Base-by-base conservation (phyloP, 495 filamentous ascomycete genomes). In the Penicillium robsamsonii region DNA sequence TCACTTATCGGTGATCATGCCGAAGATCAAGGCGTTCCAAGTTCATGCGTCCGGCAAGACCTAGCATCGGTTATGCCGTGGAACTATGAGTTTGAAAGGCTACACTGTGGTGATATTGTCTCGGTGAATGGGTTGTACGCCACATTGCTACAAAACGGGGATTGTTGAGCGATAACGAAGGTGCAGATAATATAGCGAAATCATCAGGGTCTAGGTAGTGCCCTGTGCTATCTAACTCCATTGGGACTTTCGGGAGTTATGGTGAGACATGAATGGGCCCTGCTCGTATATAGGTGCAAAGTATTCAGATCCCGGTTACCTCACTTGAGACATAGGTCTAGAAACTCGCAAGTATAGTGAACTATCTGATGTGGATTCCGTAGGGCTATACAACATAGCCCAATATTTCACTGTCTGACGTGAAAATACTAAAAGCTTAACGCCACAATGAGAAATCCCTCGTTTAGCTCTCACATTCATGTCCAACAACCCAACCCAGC, bases 1-100 rank as follows among this genome's bases (percentile, higher is more conserved):
- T 61, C 58, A 61, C 58, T 37, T 53, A 57, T 61, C 54, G 12
- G 18, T 25, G 49, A 30, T 53, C 13, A 22, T 43, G 30, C 18
- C 42, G 33, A 33, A 9, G 3, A 49, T 48, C 31, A 49, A 54
- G 13, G 29, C 24, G 25, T 51, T 25, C n/a, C n/a, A n/a, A n/a
- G 15, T 25, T 46, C 25, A 2, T 51, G 35, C 6, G n/a, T 38
- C 31, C 22, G 15, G 15, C 22, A 52, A 31, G 24, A 31, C 37
- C 30, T 31, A 1, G 29, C 33, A 3, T 52, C 49, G 37, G 37
- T 11, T 40, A 52, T 52, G 25, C 37, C 25, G 24, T 52, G 37
- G 2, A 30, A 40, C 22, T 17, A 17, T 17, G 13, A 12, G 6
- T 17, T 29, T 25, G 30, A 7, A 24, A n/a, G 11, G 27, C 40